Base-by-base conservation (phyloP, 2,329 filamentous ascomycete genomes). In the Rhynchosporium graminicola region DNA sequence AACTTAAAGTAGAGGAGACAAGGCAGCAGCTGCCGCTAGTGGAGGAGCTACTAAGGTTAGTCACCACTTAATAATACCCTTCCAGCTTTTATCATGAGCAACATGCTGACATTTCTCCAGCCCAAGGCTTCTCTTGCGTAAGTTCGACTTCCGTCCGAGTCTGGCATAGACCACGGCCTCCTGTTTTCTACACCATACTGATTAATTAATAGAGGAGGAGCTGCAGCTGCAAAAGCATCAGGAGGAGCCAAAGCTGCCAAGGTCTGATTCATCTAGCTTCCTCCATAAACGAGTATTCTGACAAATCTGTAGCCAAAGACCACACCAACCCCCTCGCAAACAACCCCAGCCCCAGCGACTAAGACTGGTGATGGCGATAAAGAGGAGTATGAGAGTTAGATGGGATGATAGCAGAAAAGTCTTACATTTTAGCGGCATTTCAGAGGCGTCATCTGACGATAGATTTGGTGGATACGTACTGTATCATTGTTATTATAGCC, bases 291-390 rank as follows among this genome's bases (percentile, higher is more conserved):
- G 20, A 13, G 20, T 3, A 20, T 20, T 20, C 33, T 36, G 33
- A 36, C 47, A 6, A 33, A 4, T 2, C 33, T 15, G n/a, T n/a
- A 50, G 47, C 47, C 47, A 26, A 50, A 50, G 47, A 12, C 20
- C 20, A 20, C 47, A 50, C 9, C 33, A 36, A 50, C 28, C 12
- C 9, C 6, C 9, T 36, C 33, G 1, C 33, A 5, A 36, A 10
- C 47, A 15, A 31, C 47, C 38, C 51, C 51, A 42, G 38, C 51
- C 28, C 51, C 51, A 28, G 51, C 51, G 5, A 20, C 51, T 4
- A 38, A 31, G 38, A n/a, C 51, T 42, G 36, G 13, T 29, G 33
- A 33, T 1, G 51, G 33, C 38, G 33, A 42, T 13, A 33, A 42
- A 3, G 51, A 42, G 20, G 33, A 54, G 51, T 15, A 54, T 4